Evolutionary conservation across 176 grass and related monocot genomes (phyloP).

Genomic region (Aegilops speltoides): DNA sequence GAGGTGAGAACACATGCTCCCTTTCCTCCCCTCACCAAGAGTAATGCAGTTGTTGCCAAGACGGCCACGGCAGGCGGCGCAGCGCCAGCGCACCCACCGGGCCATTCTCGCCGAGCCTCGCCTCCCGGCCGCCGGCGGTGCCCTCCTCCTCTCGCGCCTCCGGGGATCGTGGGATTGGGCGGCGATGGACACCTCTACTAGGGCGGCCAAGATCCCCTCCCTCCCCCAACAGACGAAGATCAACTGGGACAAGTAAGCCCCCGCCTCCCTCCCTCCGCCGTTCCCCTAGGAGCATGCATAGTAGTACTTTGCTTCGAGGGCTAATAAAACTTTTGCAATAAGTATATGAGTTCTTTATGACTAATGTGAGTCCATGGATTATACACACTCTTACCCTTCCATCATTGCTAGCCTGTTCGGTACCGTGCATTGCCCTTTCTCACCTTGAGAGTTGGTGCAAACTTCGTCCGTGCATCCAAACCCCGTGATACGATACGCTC

Average conservation of each 20-base stretch:
- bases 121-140: background rate
- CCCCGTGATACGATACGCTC: too few relatives aligned
- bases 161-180: conserved; percentile 32
- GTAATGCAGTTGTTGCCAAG: conserved; percentile 14
- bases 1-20: conserved; percentile 35
- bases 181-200: conserved; percentile 42
- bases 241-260: conserved; percentile 92
- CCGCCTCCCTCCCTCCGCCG: background rate
- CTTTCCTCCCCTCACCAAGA: background rate
- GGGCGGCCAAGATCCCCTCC: conserved; percentile 51
- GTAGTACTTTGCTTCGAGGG: too few relatives aligned
- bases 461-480: too few relatives aligned
- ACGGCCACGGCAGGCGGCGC: conserved; percentile 26
- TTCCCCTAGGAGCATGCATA: too few relatives aligned
- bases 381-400: too few relatives aligned
- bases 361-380: too few relatives aligned
- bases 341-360: too few relatives aligned
- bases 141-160: background rate
- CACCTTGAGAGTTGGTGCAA: too few relatives aligned
- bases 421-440: too few relatives aligned
- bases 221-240: conserved; percentile 87
- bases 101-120: conserved; percentile 6
- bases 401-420: too few relatives aligned
- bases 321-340: too few relatives aligned
- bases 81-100: background rate